A percentile compares a stretch with the other conserved stretches of the same genome.
Conservation (phyloP, 805 yeast genomes). For the Metschnikowia continentalis region DNA sequence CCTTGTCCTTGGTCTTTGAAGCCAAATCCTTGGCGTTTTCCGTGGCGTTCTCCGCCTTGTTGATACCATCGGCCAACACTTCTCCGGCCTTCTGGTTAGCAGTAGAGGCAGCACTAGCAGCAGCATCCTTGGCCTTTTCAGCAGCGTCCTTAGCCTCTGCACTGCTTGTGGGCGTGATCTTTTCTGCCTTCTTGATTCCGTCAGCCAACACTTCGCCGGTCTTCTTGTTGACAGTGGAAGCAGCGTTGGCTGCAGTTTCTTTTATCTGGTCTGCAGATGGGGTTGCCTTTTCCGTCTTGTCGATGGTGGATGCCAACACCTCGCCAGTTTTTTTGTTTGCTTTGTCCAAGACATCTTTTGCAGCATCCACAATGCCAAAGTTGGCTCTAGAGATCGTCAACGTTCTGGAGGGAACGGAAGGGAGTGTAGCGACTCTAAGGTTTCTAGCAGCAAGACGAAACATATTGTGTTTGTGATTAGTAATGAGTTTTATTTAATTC, state of each 20-base stretch:
- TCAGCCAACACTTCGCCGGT: slow-evolving; percentile 32
- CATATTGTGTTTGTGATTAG: slow-evolving; percentile 2
- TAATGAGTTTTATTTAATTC: too few relatives aligned
- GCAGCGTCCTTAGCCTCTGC: slow-evolving; percentile 10
- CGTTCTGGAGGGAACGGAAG: slow-evolving; percentile 9
- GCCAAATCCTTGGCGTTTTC: slow-evolving; percentile 13
- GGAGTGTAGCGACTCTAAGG: slow-evolving; percentile 6
- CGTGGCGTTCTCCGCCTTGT: slow-evolving; percentile 19
- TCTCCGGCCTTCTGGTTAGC: slow-evolving; percentile 26
- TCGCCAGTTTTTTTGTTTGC: slow-evolving; percentile 39
- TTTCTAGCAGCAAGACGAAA: slow-evolving; percentile 14
- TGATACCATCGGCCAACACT: slow-evolving; percentile 30
- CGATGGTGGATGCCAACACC: slow-evolving; percentile 38
- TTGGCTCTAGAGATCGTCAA: slow-evolving; percentile 10
- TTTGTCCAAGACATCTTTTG: slow-evolving; percentile 32
- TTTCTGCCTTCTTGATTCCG: slow-evolving; percentile 26
- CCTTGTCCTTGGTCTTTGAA: slow-evolving; percentile 9
- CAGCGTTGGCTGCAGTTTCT: slow-evolving; percentile 21
- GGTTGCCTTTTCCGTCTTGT: slow-evolving; percentile 28
- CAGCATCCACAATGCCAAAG: slow-evolving; percentile 28
- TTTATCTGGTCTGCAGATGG: slow-evolving; percentile 18
- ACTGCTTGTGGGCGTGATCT: slow-evolving; percentile 8
- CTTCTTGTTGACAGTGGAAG: slow-evolving; percentile 23
- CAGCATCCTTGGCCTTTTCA: slow-evolving; percentile 2
- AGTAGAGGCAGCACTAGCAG: slow-evolving; percentile 1